Evolutionary conservation across 2,329 filamentous ascomycete genomes (phyloP).

Genomic region (Ceratocystiopsis sp.): DNA sequence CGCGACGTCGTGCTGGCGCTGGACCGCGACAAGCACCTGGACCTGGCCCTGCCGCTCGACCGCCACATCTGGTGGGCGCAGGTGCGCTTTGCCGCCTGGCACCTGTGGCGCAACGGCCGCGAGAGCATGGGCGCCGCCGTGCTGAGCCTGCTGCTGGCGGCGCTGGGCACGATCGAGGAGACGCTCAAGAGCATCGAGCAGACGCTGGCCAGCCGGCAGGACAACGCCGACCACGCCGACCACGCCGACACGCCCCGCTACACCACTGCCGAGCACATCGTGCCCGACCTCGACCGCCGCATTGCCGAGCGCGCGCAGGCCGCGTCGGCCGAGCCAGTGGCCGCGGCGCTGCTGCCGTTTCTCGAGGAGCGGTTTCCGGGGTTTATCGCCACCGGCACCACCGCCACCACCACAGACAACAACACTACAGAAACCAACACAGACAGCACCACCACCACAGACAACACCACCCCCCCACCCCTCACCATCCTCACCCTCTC

Average conservation of each 20-base stretch:
- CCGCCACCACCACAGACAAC: not conserved
- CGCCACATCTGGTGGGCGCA: conserved; percentile 34
- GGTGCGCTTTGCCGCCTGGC: conserved; percentile 40
- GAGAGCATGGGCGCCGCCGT: conserved; percentile 49
- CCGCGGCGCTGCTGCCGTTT: conserved; percentile 17
- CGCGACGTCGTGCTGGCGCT: conserved; percentile 24
- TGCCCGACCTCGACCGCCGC: conserved; percentile 8
- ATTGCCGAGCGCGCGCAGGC: conserved; percentile 10
- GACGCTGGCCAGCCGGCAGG: too few species aligned
- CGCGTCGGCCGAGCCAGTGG: conserved; percentile 11
- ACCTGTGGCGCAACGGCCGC: conserved; percentile 47
- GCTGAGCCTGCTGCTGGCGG: conserved; percentile 28
- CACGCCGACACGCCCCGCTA: too few species aligned
- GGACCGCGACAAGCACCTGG: conserved; percentile 7
- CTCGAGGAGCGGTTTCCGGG: conserved; percentile 18
- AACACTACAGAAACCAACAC: too few species aligned
- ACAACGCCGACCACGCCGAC: too few species aligned
- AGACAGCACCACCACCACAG: too few species aligned
- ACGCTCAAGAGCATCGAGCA: too few species aligned
- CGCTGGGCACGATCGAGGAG: conserved; percentile 23
- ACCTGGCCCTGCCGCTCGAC: conserved; percentile 5
- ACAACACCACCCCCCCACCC: too few species aligned
- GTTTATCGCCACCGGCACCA: not conserved
- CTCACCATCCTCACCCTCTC: conserved; percentile 43
- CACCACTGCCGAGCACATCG: conserved; percentile 2